Base-by-base conservation (phyloP, 2,329 filamentous ascomycete species). In the Myriangium duriaei region DNA sequence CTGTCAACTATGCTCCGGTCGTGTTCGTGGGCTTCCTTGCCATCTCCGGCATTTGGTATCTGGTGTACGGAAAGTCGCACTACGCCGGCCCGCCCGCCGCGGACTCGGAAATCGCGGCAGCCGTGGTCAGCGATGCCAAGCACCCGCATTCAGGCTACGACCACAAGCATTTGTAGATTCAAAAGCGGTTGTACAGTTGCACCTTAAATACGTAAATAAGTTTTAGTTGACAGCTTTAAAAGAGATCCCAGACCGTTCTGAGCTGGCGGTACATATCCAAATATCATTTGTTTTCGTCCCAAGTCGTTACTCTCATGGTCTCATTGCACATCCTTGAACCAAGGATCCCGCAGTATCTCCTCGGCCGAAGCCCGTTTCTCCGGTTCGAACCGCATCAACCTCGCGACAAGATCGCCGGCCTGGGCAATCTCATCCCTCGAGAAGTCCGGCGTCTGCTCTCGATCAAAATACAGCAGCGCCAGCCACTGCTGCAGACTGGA, bases 1-100 rank as follows among this genome's bases (percentile, higher is more conserved):
- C 64, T 28, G 78, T 83, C 65, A 85, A 85, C 65, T 85, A 82
- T 56, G 79, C 79, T 1, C 75, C 75, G 11, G 79, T 76, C 21
- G 79, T 85, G n/a, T 82, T 84, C 48, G 70, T 79, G 16, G 76
- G 66, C 4, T 78, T 81, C 44, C 68, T 72, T 39, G 34, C 63
- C 28, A 67, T 83, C 41, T 72, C 79, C 1, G 67, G 64, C 7
- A 56, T 61, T 5, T 85, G 79, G 78, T 85, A 85, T 61, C 62
- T 74, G 47, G 65, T 67, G 36, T 81, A 77, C 76, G 79, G 79
- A 21, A 70, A 72, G 58, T 72, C 74, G 59, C 73, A 83, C 58
- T 81, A 81, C 58, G 64, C 65, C 32, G 76, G 77, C 11, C 76
- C 74, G 2, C 45, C 57, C 21, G 51, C 60, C 19, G 21, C 21